Evolutionary conservation across 129 eudicot genomes (phyloP).

Genomic region (Arctium minus): DNA sequence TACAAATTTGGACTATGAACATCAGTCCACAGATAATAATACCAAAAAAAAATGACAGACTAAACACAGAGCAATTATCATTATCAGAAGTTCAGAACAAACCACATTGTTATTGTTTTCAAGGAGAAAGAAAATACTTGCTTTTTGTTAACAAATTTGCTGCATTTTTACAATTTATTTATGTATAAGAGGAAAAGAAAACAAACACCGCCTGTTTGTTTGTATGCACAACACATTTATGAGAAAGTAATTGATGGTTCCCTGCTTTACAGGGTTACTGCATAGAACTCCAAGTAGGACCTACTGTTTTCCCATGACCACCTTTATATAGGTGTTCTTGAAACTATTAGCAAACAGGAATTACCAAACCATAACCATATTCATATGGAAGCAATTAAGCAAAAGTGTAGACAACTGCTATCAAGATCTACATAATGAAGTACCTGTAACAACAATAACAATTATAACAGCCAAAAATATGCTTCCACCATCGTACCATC

Average conservation of each 20-base stretch:
- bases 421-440: background rate
- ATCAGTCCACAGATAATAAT: background rate
- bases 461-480: slow-evolving; percentile 83
- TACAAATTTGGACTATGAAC: background rate
- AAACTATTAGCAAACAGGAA: background rate
- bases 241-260: background rate
- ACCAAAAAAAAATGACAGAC: background rate
- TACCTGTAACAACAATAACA: slow-evolving; percentile 94
- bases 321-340: background rate
- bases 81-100: background rate
- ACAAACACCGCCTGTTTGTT: background rate
- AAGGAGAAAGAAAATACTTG: background rate
- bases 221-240: background rate
- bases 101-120: background rate
- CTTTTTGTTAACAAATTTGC: too few species aligned
- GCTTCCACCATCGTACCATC: slow-evolving; percentile 99
- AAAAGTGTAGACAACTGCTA: background rate
- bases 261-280: background rate
- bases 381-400: background rate
- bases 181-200: background rate
- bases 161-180: background rate
- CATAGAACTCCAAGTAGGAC: background rate
- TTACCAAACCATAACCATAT: background rate
- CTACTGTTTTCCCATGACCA: background rate
- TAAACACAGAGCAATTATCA: background rate